phyloP scores from a whole-genome alignment of 2,329 filamentous ascomycete genomes.

The Xylaria sp. region DNA sequence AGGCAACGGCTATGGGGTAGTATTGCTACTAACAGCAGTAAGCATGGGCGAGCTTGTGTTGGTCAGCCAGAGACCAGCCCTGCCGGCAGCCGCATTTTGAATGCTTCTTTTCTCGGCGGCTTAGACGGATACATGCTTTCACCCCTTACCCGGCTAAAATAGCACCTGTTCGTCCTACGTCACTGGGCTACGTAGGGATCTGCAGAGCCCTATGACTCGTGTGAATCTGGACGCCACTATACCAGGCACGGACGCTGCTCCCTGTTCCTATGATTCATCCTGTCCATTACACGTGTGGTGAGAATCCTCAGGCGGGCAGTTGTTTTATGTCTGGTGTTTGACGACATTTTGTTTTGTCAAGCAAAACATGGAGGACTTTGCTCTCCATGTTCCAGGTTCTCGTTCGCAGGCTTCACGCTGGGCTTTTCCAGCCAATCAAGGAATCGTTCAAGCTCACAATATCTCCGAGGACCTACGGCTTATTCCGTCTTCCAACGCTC shows the following conservation, averaged over 20 bases:
- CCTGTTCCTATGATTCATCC: not conserved
- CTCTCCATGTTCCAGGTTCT: not conserved
- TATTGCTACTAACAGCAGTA: too few relatives aligned
- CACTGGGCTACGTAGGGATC: not conserved
- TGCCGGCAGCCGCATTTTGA: not conserved
- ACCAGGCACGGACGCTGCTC: not conserved
- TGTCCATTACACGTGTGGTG: not conserved
- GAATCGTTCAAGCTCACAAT: not conserved
- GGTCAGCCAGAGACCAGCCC: not conserved
- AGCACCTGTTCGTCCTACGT: not conserved
- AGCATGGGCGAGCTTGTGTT: not conserved
- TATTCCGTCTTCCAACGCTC: not conserved
- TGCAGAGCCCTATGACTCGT: not conserved
- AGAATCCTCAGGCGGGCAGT: not conserved
- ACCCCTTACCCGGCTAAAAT: not conserved
- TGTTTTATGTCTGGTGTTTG: not conserved
- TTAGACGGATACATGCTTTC: not conserved
- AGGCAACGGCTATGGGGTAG: not conserved
- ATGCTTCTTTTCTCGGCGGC: not conserved
- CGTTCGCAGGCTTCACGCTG: not conserved
- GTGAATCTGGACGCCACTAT: not conserved
- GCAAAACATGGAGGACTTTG: not conserved
- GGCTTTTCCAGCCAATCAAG: not conserved
- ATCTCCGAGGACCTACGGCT: not conserved
- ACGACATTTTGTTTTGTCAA: not conserved